These are phyloP conservation scores for Beauveria sp. DNA, from an alignment of 2,329 filamentous ascomycete genomes.

Conservation along the genomic window DNA sequence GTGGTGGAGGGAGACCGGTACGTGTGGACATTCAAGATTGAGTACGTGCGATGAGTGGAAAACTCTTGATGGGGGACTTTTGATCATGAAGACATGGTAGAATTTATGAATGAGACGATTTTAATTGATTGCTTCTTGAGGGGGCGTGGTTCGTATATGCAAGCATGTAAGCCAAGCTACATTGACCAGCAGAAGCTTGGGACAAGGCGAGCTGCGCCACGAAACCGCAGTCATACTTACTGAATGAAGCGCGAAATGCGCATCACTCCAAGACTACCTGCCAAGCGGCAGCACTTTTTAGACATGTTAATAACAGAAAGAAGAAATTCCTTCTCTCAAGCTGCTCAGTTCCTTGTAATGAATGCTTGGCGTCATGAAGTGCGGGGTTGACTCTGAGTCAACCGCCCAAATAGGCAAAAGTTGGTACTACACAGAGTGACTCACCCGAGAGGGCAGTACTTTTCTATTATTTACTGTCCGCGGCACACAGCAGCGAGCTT, in stretches of 20 bases:
- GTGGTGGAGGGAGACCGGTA: slow-evolving; percentile 28
- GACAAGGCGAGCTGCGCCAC: not conserved
- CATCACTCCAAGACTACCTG: not conserved
- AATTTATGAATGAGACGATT: no score
- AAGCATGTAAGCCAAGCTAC: not conserved
- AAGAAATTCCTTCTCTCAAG: not conserved
- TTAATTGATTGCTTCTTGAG: no score
- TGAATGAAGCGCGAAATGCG: not conserved
- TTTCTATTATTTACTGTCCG: not conserved
- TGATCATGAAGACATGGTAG: not conserved
- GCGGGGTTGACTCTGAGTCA: slow-evolving; percentile 9
- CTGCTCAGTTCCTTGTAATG: not conserved
- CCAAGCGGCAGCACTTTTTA: not conserved
- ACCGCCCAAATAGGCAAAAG: slow-evolving; percentile 6
- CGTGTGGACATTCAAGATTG: slow-evolving; percentile 28
- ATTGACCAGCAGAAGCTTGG: not conserved
- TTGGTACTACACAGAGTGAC: not conserved
- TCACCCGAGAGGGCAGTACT: not conserved
- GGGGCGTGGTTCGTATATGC: not conserved
- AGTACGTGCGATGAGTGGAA: slow-evolving; percentile 12
- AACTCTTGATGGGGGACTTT: not conserved
- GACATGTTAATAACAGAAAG: not conserved
- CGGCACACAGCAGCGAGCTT: no score
- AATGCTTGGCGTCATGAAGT: not conserved
- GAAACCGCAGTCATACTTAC: not conserved